Percentiles rank a stretch among this genome's conserved stretches.
Evolutionary conservation across 2,329 filamentous ascomycete genomes (phyloP).

Genomic region (Didymellaceae sp.): DNA sequence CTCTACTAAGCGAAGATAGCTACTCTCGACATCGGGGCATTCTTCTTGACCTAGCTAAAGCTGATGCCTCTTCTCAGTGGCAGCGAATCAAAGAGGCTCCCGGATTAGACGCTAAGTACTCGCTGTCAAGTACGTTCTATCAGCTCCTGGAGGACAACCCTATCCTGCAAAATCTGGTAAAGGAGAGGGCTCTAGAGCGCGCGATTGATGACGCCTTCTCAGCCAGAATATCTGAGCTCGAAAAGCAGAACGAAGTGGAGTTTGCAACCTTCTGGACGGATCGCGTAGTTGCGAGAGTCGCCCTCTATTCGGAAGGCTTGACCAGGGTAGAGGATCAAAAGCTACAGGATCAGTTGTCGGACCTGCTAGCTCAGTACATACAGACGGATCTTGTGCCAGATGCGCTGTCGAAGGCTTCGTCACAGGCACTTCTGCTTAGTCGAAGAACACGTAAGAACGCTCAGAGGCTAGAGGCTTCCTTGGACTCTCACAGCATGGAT

Average conservation of each 20-base stretch:
- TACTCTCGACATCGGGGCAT: conserved; percentile 16
- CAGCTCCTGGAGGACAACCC: conserved; percentile 12
- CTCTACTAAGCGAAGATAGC: conserved; percentile 27
- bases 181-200: conserved; percentile 29
- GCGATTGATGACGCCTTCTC: conserved; percentile 35
- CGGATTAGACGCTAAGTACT: conserved; percentile 34
- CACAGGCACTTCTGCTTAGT: conserved; percentile 40
- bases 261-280: conserved; percentile 45
- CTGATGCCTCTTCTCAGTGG: conserved; percentile 35
- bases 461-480: conserved; percentile 31
- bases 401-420: conserved; percentile 36
- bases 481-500: conserved; percentile 26
- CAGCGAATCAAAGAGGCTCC: conserved; percentile 25
- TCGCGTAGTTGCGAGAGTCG: conserved; percentile 33
- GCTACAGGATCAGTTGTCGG: conserved; percentile 42
- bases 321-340: conserved; percentile 36
- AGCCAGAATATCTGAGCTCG: conserved; percentile 31
- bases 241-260: conserved; percentile 35
- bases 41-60: conserved; percentile 25
- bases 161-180: conserved; percentile 22
- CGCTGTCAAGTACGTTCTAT: conserved; percentile 23
- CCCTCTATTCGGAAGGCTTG: conserved; percentile 37
- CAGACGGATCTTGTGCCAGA: conserved; percentile 46
- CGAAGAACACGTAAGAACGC: conserved; percentile 42
- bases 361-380: conserved; percentile 40